Base-by-base conservation (phyloP, 805 yeast genomes). In the Phaffomyces thermotolerans region DNA sequence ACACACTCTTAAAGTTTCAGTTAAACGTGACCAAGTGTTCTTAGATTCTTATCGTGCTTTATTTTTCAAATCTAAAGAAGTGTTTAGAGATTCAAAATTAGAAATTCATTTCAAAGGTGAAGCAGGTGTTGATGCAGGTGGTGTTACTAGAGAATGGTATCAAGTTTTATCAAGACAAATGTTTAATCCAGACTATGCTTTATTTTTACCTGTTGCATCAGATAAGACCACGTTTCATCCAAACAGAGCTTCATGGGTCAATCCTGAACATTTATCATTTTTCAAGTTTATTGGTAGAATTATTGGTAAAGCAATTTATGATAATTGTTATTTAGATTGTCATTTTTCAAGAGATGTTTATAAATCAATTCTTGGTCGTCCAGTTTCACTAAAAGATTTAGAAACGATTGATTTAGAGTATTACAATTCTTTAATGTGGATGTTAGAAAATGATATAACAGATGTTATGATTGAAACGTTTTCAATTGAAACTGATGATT, bases 101-200 rank as follows among this genome's bases (percentile, higher is more conserved):
- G 90, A 84, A 40, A 78, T 93, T 35, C 74, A 75, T n/a, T 93
- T 93, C 67, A 80, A 80, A 49, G 96, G 95, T 2, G 99, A 93
- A 63, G 84, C 84, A 43, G 99, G 98, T 52, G 86, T 93, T 39
- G 99, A 93, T 70, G 99, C 96, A 4, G 99, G 99, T 52, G 99
- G 99, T 34, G 81, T 93, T 14, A 86, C 97, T 0, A 73, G 99
- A 57, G 99, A 93, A 62, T 93, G 99, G 99, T 90, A 83, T 57
- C 97, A 90, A 60, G 95, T 90, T 6, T 65, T 93, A 38, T 81
- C 96, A 0, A 73, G 96, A 49, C 97, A 91, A 60, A 90, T 93
- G 87, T 88, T 93, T 66, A 89, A 91, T 59, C 95, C 98, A 0
- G 95, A 88, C 56, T 89, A 89, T 66, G 97, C 96, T 0, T 67